Evolutionary conservation across 2,329 filamentous ascomycete genomes (phyloP), one percentile per base, ranked within the genome.

Genomic region (Drechslerella stenobrocha): DNA sequence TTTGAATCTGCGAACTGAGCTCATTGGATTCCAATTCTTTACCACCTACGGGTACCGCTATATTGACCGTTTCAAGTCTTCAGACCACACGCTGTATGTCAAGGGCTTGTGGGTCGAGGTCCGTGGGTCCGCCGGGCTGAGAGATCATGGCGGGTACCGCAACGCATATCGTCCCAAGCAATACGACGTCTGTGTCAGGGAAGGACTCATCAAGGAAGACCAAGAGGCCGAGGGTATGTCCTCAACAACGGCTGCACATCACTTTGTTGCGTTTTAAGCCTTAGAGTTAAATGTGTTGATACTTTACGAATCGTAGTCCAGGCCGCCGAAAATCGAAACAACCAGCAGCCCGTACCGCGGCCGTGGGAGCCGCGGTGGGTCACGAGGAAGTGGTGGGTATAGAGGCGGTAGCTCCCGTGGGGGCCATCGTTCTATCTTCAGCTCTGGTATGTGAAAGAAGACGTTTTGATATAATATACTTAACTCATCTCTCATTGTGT

Each of bases 21-120:
- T 67, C 8, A 40, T 67, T 32, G 63, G 55, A 13, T 67, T 67
- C 37, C 63, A 67, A 28, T 67, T 55, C 51, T 67, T 67, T 26
- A 67, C 55, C 18, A 46, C 55, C 3, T 67, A 44, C 20, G 55
- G 57, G 3, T 69, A 69, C 35, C 57, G 58, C 23, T 69, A 69
- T 32, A 56, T 69, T 11, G 57, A 69, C 30, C 64, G 64, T 32
- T 69, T 69, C 51, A 69, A 63, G 40, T 37, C 44, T 23, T 40
- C 57, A 22, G 50, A 69, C 22, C 64, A 69, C 24, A 58, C 40
- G 1, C 45, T 69, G 1, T 55, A 50, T 32, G 64, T 69, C 3
- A 69, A 69, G 26, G 64, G 51, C 2, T 40, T 69, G 24, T 69
- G 64, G 64, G 64, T 69, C n/a, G 64, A 69, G 40, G 58, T 69